phyloP scores from a whole-genome alignment of 805 yeast genomes.

The Kuraishia floccosa region DNA sequence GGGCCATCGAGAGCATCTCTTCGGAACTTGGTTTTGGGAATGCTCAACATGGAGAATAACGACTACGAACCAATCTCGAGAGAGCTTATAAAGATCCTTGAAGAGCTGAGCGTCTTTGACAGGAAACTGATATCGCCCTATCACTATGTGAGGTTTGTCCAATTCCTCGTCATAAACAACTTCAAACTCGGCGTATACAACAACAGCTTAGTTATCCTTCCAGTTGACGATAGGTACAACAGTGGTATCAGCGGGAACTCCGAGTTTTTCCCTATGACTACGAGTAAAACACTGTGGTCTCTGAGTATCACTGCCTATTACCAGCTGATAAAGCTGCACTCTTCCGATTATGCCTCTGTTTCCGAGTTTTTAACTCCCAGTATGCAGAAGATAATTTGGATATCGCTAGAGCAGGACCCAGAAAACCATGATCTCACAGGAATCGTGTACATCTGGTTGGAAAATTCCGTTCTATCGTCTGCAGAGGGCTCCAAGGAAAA shows the following conservation, averaged over 20 bases:
- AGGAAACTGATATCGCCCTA: conserved; percentile 18
- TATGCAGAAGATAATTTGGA: conserved; percentile 17
- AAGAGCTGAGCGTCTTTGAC: conserved; percentile 37
- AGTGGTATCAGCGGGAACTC: conserved; percentile 8
- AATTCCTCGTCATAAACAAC: conserved; percentile 19
- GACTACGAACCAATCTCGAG: conserved; percentile 20
- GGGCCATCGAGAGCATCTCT: conserved; percentile 16
- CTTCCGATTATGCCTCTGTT: neutral
- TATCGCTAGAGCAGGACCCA: conserved; percentile 17
- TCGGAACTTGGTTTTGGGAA: conserved; percentile 24
- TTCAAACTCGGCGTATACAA: conserved; percentile 18
- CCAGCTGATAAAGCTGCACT: conserved; percentile 15
- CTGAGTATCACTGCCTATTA: conserved; percentile 15
- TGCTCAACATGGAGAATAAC: conserved; percentile 20
- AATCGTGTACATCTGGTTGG: conserved; percentile 12
- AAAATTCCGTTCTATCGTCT: conserved; percentile 6
- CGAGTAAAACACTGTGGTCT: conserved; percentile 14
- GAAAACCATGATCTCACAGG: conserved; percentile 8
- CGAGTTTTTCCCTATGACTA: conserved; percentile 20
- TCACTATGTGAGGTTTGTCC: conserved; percentile 18
- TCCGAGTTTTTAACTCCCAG: conserved; percentile 5
- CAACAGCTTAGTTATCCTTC: conserved; percentile 11
- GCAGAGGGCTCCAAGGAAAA: conserved; percentile 6
- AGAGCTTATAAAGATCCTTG: conserved; percentile 29
- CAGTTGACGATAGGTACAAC: conserved; percentile 11